Base-by-base conservation (phyloP, 495 filamentous ascomycete species). In the Thozetella sp. region DNA sequence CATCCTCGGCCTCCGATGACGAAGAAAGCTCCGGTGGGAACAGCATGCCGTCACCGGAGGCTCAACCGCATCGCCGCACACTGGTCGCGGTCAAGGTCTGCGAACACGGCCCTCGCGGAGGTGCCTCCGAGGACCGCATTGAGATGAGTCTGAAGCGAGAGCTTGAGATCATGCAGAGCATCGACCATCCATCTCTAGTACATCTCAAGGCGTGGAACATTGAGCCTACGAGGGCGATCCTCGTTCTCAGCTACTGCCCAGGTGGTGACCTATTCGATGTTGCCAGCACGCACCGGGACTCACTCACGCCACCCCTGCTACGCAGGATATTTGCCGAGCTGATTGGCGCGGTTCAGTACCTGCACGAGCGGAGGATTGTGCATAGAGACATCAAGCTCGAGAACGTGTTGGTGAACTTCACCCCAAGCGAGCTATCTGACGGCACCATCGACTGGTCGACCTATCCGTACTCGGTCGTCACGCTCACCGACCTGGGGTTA, bases 331-430 rank as follows among this genome's bases (percentile, higher is more conserved):
- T 97, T 73, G 82, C 93, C 13, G 95, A 99, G 71, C 70, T 97
- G 60, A 88, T 97, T 19, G 83, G 83, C 58, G 96, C 96, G 2
- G 86, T 97, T 26, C 83, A 81, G 23, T 96, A 97, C 80, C 79
- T 99, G 26, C 95, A 99, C 74, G 78, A 80, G 25, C 72, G 90
- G 65, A 90, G 83, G 65, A 97, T 99, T 62, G 94, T 97, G 45
- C 95, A 99, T 68, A 87, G 95, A 24, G 95, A 99, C 74, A 96
- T 99, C 68, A 99, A 99, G 74, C 86, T 99, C 52, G 95, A 99
- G 77, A 99, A 99, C 70, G 90, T 97, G 52, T 86, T 99, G 23
- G 87, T 98, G 63, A 97, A 97, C 67, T 77, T 95, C 54, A 83
- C 91, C 0, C 79, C 80, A 74, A 34, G 74, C 60, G 67, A 81